Evolutionary conservation across 225 moss, liverwort and hornwort species (phyloP), one percentile per base, ranked within the genome.

Genomic region (Antitrichia curtipendula): DNA sequence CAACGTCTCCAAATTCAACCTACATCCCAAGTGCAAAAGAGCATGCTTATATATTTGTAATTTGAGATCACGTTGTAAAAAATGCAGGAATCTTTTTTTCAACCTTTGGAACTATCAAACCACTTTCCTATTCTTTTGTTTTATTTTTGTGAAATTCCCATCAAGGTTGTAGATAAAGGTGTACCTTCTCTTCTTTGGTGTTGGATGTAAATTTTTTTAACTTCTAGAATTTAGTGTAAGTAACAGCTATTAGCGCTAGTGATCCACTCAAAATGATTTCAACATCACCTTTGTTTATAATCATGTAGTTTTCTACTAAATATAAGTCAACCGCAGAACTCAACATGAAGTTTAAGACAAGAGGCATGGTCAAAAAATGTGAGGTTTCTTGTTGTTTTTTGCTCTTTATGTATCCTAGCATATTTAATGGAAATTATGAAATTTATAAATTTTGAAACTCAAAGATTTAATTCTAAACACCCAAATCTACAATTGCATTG

Each of bases 131-230:
- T 8, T 75, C 5, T 75, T 50, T 13, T 2, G 1, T n/a, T 23
- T 75, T 13, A 0, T 23, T 23, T 53, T 2, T 0, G 0, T 53
- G 0, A 53, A 36, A 1, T 53, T 23, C 2, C 1, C 9, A 36
- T 23, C 9, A 23, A 12, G 23, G 0, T 23, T 53, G 22, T 36
- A 13, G 13, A 12, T 52, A 14, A 34, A 1, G 34, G 3, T 34
- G 1, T 36, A 8, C 1, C 3, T 36, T 52, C 1, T 34, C 2
- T 75, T 75, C 34, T 0, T 75, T 36, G 3, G 3, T 23, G 5
- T 52, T 74, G 4, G 1, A 1, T 34, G 5, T 49, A 7, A 4
- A 2, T 6, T 11, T 32, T 3, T 7, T 49, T 25, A 16, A 74
- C 4, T 32, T 20, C 12, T 21, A 50, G 3, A 36, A 23, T 75